Conservation (phyloP, 768 basidiomycete genomes). For the Suillus clintonianus region DNA sequence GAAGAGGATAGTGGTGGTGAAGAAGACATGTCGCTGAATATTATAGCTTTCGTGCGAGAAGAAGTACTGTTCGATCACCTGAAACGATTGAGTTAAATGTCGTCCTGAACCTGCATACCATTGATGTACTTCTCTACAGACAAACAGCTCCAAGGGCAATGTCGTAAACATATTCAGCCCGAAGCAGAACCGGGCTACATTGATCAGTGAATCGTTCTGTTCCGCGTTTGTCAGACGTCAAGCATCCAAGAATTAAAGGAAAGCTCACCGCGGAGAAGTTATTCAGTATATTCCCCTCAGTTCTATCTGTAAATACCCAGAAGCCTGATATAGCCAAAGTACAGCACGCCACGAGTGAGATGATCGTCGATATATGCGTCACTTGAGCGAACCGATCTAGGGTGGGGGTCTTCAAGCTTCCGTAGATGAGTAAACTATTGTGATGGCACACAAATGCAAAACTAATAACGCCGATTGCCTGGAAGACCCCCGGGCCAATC, state of each 20-base stretch:
- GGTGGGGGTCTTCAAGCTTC: slow-evolving; percentile 89
- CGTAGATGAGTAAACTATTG: slow-evolving; percentile 95
- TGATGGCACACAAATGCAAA: slow-evolving; percentile 98
- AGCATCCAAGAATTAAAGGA: background rate
- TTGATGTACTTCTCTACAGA: slow-evolving; percentile 83
- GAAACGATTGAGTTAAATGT: slow-evolving; percentile 3
- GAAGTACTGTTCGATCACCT: slow-evolving; percentile 96
- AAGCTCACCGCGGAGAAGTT: slow-evolving; percentile 76
- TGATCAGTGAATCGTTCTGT: slow-evolving; percentile 85
- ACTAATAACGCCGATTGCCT: slow-evolving; percentile 96
- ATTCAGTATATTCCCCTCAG: slow-evolving; percentile 94
- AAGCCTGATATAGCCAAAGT: slow-evolving; percentile 86
- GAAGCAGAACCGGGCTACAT: slow-evolving; percentile 92
- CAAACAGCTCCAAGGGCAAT: slow-evolving; percentile 92
- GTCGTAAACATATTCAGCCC: slow-evolving; percentile 99
- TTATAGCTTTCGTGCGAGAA: slow-evolving; percentile 87
- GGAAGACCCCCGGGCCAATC: slow-evolving; percentile 80
- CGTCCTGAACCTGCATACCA: background rate
- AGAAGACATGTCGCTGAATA: slow-evolving; percentile 82
- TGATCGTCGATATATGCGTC: slow-evolving; percentile 85
- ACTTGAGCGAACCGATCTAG: slow-evolving; percentile 91
- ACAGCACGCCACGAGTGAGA: slow-evolving; percentile 84
- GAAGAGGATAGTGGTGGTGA: slow-evolving; percentile 84
- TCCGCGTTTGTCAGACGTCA: background rate
- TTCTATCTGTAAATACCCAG: slow-evolving; percentile 87